Conservation (phyloP, 768 basidiomycete species). For the Mycena galopus region DNA sequence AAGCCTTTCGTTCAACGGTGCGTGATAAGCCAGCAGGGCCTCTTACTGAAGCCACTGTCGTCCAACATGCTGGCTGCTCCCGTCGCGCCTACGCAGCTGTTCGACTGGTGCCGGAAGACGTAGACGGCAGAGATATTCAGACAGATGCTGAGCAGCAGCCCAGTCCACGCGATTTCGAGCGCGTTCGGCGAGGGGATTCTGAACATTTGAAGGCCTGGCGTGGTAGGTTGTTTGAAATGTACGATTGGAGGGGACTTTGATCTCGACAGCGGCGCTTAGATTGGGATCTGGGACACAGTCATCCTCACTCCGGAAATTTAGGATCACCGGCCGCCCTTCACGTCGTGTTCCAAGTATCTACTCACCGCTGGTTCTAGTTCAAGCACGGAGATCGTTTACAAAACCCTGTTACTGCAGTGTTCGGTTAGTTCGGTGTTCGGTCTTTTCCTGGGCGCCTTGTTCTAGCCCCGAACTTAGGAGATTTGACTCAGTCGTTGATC, state of each 20-base stretch:
- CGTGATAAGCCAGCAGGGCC: neutral
- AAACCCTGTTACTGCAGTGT: no score
- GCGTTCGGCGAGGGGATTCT: conserved; percentile 13
- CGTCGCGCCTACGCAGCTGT: neutral
- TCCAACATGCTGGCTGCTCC: conserved; percentile 4
- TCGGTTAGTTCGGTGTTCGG: neutral
- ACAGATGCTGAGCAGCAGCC: conserved; percentile 26
- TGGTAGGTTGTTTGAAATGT: neutral
- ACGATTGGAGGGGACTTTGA: neutral
- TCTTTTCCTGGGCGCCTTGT: neutral
- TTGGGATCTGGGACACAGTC: neutral
- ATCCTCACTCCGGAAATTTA: neutral
- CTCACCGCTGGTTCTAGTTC: neutral
- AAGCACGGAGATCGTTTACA: neutral
- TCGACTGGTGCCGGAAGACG: conserved; percentile 21
- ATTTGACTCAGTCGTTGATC: no score
- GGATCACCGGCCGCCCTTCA: neutral
- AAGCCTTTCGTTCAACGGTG: neutral
- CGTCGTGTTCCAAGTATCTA: neutral
- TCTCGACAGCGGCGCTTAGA: neutral
- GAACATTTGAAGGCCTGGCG: conserved; percentile 7
- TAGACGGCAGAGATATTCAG: conserved; percentile 34
- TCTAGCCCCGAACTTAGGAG: no score
- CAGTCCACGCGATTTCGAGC: conserved; percentile 30
- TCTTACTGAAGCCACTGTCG: conserved; percentile 35